Conservation (phyloP, 768 basidiomycete species). For the Russula vinacea region DNA sequence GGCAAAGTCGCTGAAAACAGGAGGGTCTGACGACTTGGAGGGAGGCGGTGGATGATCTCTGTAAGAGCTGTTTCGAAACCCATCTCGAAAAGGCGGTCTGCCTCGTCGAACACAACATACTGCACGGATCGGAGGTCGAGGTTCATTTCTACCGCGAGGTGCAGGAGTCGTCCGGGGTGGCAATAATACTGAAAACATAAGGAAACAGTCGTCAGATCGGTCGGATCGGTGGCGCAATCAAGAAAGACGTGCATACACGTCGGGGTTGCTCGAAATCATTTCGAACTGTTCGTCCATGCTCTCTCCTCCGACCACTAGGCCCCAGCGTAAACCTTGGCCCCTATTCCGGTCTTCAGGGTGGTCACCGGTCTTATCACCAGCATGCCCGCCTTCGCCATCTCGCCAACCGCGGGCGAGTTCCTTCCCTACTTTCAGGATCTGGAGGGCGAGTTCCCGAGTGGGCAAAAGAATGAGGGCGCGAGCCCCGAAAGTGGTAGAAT, state of each 20-base stretch:
- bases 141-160: constrained; percentile 95
- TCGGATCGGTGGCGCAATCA: constrained; percentile 12
- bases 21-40: constrained; percentile 82
- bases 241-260: constrained; percentile 63
- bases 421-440: constrained; percentile 92
- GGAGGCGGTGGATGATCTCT: constrained; percentile 89
- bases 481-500: constrained; percentile 76
- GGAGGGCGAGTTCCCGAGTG: constrained; percentile 89
- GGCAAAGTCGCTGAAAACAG: constrained; percentile 97
- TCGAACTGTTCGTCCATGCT: constrained; percentile 95
- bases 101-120: constrained; percentile 95
- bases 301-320: constrained; percentile 93
- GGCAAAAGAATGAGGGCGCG: constrained; percentile 88
- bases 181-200: constrained; percentile 69
- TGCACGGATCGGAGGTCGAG: constrained; percentile 83
- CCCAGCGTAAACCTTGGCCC: constrained; percentile 76
- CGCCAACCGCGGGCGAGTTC: constrained; percentile 85
- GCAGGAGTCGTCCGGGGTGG: constrained; percentile 95
- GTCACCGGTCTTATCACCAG: constrained; percentile 59
- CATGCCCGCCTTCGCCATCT: constrained; percentile 58
- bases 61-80: constrained; percentile 91
- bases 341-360: constrained; percentile 53
- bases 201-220: background rate
- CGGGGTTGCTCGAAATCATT: constrained; percentile 90
- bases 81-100: constrained; percentile 97